These are phyloP conservation scores for Saccharomyces uvarum DNA, from an alignment of 1,139 yeast genomes.

Conservation along the genomic window DNA sequence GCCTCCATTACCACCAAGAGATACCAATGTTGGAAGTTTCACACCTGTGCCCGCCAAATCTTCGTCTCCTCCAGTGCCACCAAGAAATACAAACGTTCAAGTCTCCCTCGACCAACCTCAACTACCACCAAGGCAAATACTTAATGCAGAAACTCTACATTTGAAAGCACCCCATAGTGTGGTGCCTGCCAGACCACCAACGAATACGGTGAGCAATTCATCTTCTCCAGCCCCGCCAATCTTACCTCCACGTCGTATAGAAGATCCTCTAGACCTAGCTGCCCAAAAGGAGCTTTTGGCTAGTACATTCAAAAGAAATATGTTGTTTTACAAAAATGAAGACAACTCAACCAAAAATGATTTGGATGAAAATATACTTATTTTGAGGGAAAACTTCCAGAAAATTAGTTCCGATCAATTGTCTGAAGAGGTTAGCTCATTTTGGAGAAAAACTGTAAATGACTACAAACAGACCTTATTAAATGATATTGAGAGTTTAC, in stretches of 20 bases:
- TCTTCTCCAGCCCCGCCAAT: not conserved
- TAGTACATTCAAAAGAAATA: not conserved
- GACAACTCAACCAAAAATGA: not conserved
- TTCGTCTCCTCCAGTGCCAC: conserved; percentile 8
- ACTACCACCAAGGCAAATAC: not conserved
- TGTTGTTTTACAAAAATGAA: not conserved
- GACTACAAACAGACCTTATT: not conserved
- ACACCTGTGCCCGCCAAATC: not conserved
- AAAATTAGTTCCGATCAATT: not conserved
- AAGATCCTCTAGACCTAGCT: conserved; percentile 31
- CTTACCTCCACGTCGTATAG: conserved; percentile 6
- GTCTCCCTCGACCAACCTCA: conserved; percentile 5
- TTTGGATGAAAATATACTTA: not conserved
- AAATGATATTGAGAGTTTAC: not conserved
- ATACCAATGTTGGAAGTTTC: not conserved
- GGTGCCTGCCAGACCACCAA: not conserved
- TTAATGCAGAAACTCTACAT: not conserved
- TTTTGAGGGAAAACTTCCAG: not conserved
- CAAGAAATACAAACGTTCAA: conserved; percentile 2
- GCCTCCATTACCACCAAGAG: conserved; percentile 12
- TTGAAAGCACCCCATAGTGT: not conserved
- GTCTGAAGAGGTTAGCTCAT: not conserved
- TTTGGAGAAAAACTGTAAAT: not conserved
- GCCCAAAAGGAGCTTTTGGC: not conserved
- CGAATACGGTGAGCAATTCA: not conserved